Evolutionary conservation across 495 filamentous ascomycete genomes (phyloP).

Genomic region (Aspergillus sclerotioniger): DNA sequence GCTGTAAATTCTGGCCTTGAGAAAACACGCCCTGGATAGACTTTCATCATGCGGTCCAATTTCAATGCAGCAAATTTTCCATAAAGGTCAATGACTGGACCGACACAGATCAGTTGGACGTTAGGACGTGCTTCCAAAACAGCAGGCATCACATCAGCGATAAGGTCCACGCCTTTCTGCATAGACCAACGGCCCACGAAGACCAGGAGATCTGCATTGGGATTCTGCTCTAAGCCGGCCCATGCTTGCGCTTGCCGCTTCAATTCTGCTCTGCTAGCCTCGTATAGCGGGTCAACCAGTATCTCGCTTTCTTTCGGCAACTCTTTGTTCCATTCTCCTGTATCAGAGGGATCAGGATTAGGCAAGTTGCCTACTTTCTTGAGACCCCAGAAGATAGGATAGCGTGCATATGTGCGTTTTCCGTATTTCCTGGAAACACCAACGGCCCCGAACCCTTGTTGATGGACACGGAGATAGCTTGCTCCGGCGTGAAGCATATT

Average conservation of each 20-base stretch:
- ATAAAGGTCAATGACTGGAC: constrained; percentile 75
- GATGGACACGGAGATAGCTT: constrained; percentile 71
- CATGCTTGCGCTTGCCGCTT: constrained; percentile 73
- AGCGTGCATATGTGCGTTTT: constrained; percentile 69
- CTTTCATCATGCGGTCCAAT: constrained; percentile 66
- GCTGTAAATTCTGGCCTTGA: constrained; percentile 76
- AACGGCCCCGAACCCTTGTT: constrained; percentile 72
- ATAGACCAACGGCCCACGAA: constrained; percentile 79
- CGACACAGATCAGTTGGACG: constrained; percentile 68
- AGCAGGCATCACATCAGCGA: constrained; percentile 72
- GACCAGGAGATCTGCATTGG: constrained; percentile 70
- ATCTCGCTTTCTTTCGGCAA: constrained; percentile 52
- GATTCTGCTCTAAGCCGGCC: constrained; percentile 65
- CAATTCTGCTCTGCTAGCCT: constrained; percentile 54
- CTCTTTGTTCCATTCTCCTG: constrained; percentile 62
- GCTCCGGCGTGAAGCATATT: constrained; percentile 72
- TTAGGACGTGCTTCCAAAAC: constrained; percentile 66
- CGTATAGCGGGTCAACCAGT: constrained; percentile 55
- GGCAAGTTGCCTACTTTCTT: constrained; percentile 68
- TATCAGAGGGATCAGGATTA: constrained; percentile 75
- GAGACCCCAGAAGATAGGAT: constrained; percentile 77
- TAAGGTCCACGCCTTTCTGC: constrained; percentile 77
- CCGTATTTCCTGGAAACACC: constrained; percentile 76
- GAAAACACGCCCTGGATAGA: constrained; percentile 74
- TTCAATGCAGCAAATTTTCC: constrained; percentile 76